These are phyloP conservation scores for Hemileccinum impolitum DNA, from an alignment of 768 basidiomycete genomes.

Conservation along the genomic window DNA sequence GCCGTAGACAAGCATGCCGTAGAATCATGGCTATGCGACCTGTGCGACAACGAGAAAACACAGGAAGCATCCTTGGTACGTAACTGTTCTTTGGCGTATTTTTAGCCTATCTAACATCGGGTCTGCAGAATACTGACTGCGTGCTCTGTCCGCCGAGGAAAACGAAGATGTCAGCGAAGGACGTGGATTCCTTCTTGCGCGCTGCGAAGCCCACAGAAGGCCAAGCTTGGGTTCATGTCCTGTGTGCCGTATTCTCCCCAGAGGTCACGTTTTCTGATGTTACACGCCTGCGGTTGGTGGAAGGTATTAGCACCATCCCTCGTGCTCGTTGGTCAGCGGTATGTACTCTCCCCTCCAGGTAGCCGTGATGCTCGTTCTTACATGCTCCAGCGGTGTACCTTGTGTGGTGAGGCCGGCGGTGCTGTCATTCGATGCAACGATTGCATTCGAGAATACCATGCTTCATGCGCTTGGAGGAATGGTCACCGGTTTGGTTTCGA, in stretches of 20 bases:
- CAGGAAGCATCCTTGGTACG: conserved; percentile 79
- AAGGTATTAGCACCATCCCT: conserved; percentile 77
- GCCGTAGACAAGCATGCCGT: conserved; percentile 57
- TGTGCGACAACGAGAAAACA: conserved; percentile 81
- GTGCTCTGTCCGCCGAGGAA: conserved; percentile 69
- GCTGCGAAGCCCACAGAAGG: conserved; percentile 90
- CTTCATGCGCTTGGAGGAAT: conserved; percentile 85
- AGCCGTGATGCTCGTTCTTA: conserved; percentile 7
- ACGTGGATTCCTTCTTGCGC: conserved; percentile 64
- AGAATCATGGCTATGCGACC: conserved; percentile 82
- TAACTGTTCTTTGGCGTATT: conserved; percentile 4
- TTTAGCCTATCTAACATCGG: conserved; percentile 1
- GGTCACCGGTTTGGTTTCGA: conserved; percentile 92
- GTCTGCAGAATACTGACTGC: conserved; percentile 70
- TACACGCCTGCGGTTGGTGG: conserved; percentile 67
- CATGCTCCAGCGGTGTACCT: conserved; percentile 56
- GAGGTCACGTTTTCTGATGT: conserved; percentile 85
- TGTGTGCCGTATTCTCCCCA: conserved; percentile 85
- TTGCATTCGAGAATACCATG: conserved; percentile 78
- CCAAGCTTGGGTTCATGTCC: conserved; percentile 86
- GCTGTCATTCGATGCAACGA: conserved; percentile 83
- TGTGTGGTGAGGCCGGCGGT: conserved; percentile 73
- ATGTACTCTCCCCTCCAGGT: conserved; percentile 28
- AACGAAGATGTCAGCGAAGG: conserved; percentile 38
- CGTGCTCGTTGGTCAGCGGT: conserved; percentile 72